A percentile compares a stretch with the other conserved stretches of the same genome.
phyloP scores from a whole-genome alignment of 176 grass and related monocot genomes.

The Paspalum notatum region DNA sequence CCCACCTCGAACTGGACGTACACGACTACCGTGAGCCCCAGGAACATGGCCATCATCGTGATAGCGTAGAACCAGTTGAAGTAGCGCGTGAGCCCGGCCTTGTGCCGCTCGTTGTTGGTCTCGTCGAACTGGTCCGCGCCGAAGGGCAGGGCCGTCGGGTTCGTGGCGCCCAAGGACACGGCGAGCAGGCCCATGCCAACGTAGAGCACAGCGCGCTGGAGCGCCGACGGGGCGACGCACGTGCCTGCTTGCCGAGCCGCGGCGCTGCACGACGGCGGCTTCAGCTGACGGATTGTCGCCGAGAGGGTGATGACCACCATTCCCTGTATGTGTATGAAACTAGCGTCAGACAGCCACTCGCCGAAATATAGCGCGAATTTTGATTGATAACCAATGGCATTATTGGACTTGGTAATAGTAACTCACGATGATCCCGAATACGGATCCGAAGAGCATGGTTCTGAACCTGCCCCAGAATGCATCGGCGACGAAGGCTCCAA shows the following conservation, averaged over 20 bases:
- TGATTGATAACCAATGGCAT: neutral
- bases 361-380: too few species aligned
- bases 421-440: conserved; percentile 2
- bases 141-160: conserved; percentile 49
- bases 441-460: conserved; percentile 26
- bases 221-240: conserved; percentile 33
- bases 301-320: conserved; percentile 38
- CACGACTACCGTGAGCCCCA: conserved; percentile 28
- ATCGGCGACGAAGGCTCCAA: conserved; percentile 57
- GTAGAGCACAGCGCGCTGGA: conserved; percentile 48
- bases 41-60: neutral
- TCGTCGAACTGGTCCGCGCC: conserved; percentile 53
- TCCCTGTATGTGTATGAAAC: neutral
- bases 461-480: conserved; percentile 49
- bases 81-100: conserved; percentile 34
- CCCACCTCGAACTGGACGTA: conserved; percentile 45
- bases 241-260: conserved; percentile 11
- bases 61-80: conserved; percentile 44
- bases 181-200: conserved; percentile 38
- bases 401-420: neutral
- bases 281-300: conserved; percentile 37
- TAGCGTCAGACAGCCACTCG: too few species aligned
- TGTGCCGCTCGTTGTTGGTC: conserved; percentile 4
- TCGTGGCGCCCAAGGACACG: conserved; percentile 18
- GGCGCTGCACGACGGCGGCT: conserved; percentile 35